These are phyloP conservation scores for Chenopodium formosanum DNA, from an alignment of 148 eudicot species.

Conservation along the genomic window DNA sequence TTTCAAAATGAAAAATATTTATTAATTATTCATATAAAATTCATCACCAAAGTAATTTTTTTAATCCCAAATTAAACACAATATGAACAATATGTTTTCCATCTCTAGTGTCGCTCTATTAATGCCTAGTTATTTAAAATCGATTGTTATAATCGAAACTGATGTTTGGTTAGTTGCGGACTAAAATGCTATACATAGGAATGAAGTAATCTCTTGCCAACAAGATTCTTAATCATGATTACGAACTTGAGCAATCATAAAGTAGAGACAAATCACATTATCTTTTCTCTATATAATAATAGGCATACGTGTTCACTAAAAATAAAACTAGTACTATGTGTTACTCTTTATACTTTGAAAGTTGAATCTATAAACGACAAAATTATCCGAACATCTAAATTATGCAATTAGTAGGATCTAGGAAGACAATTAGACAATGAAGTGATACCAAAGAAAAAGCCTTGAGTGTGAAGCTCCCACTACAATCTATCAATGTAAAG, in stretches of 20 bases:
- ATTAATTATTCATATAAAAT: too few relatives aligned
- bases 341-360: neutral
- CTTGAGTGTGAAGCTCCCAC: neutral
- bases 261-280: neutral
- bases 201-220: neutral
- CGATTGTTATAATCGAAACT: neutral
- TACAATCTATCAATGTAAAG: neutral
- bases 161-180: neutral
- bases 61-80: too few relatives aligned
- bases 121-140: too few relatives aligned
- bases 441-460: conserved; percentile 11
- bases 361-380: neutral
- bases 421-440: conserved; percentile 6
- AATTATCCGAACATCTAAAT: neutral
- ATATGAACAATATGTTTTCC: too few relatives aligned
- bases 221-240: neutral
- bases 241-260: neutral
- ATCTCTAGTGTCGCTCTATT: too few relatives aligned
- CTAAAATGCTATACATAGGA: too few relatives aligned
- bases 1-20: too few relatives aligned
- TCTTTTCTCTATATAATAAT: neutral
- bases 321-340: neutral
- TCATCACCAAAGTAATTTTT: too few relatives aligned
- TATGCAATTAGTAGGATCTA: neutral
- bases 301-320: neutral